Evolutionary conservation across 208 protist genomes (phyloP), one percentile per base, ranked within the genome.

Genomic region (Trypanosoma brucei): DNA sequence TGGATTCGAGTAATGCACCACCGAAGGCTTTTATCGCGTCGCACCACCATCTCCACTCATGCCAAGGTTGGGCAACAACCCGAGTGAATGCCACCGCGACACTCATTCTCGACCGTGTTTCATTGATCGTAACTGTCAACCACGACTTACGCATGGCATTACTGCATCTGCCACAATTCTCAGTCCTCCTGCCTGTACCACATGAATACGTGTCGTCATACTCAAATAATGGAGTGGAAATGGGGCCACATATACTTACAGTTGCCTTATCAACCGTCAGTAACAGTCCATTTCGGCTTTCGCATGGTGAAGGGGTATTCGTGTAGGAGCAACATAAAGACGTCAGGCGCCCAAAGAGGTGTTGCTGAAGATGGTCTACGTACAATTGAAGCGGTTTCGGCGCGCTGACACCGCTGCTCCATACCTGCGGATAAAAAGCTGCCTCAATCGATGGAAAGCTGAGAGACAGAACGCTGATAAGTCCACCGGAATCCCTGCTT

Each of bases 301-400:
- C 11, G 42, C 42, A 46, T 11, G 11, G 42, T 46, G 42, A 14
- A 14, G 42, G 11, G 22, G 22, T 22, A 22, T 22, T 22, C 31
- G 46, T 31, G 50, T 65, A 61, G 13, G 14, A 34, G 44, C 7
- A 52, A 6, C 48, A 5, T 13, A 72, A 6, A 40, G 2, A 1
- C 13, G 36, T 44, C 48, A 65, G 38, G 7, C 36, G 30, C 2
- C 36, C 35, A 13, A 49, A 7, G 22, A 72, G 11, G 36, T 65
- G 9, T 45, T 72, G 66, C 38, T 64, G 33, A 7, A 61, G 1
- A 53, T 54, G 56, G 40, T 65, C 66, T 6, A 72, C n/a, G 44
- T 56, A 72, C 3, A n/a, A 36, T 1, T 61, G 44, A 33, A 55
- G 13, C n/a, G 59, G 59, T 40, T 61, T 58, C 30, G 34, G 59